Percentiles rank a stretch among this genome's conserved stretches.
Evolutionary conservation across 2,329 filamentous ascomycete genomes (phyloP).

Genomic region (Grosmannia serpens): DNA sequence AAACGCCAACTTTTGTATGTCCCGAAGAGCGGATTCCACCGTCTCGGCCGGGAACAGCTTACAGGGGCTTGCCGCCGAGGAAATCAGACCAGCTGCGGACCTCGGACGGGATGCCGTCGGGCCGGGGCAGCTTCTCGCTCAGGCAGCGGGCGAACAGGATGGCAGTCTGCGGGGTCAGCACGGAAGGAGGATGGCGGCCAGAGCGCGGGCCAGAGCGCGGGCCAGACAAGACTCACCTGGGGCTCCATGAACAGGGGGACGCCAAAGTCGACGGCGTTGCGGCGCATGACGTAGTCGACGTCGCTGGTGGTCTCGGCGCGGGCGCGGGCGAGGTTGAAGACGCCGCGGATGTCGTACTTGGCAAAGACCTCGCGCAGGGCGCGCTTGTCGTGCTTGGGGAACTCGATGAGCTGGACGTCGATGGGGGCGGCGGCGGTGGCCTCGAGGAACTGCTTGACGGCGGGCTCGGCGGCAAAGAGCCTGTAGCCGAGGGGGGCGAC

Average conservation of each 20-base stretch:
- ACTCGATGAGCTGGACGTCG: slow-evolving; percentile 81
- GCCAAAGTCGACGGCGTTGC: slow-evolving; percentile 96
- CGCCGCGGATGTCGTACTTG: slow-evolving; percentile 91
- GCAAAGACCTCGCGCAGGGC: slow-evolving; percentile 88
- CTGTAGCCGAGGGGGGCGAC: slow-evolving; percentile 87
- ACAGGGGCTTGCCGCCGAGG: slow-evolving; percentile 74
- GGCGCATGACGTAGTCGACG: slow-evolving; percentile 95
- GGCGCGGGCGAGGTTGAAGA: slow-evolving; percentile 84
- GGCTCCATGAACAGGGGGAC: slow-evolving; percentile 98
- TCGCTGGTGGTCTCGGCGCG: slow-evolving; percentile 77
- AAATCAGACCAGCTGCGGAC: slow-evolving; percentile 95
- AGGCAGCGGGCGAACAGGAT: slow-evolving; percentile 94
- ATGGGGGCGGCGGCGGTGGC: slow-evolving; percentile 49
- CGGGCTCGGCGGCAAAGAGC: slow-evolving; percentile 71
- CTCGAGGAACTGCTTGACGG: slow-evolving; percentile 79
- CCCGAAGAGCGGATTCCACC: background rate
- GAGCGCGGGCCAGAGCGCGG: background rate
- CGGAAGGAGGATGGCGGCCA: background rate
- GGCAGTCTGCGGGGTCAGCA: slow-evolving; percentile 56
- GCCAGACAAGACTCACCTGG: slow-evolving; percentile 51
- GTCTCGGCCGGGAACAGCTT: slow-evolving; percentile 18
- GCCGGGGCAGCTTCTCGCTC: slow-evolving; percentile 85
- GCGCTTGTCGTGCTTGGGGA: slow-evolving; percentile 93
- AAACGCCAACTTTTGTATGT: background rate
- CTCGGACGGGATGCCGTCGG: slow-evolving; percentile 80